Evolutionary conservation across 177 flowering plant genomes (phyloP).

Genomic region (Telopea speciosissima): DNA sequence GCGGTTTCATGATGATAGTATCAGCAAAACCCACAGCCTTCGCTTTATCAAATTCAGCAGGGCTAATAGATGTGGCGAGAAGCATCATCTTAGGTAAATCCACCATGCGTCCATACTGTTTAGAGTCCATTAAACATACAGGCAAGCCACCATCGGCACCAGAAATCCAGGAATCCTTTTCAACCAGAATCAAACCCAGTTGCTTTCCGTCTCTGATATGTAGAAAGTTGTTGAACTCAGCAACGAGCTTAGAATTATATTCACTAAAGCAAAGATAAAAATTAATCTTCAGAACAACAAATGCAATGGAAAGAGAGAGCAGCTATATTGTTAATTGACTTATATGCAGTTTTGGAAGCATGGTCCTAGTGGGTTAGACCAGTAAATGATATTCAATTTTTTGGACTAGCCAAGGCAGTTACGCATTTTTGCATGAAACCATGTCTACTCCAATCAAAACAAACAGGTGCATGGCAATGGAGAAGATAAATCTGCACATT

Average conservation of each 20-base stretch:
- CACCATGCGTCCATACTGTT: conserved; percentile 26
- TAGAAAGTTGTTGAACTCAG: conserved; percentile 1
- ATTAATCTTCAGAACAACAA: not conserved
- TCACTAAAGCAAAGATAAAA: not conserved
- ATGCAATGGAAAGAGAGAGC: not conserved
- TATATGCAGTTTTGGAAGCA: not conserved
- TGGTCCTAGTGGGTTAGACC: not conserved
- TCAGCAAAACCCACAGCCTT: conserved; percentile 71
- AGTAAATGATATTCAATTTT: not conserved
- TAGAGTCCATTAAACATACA: conserved; percentile 27
- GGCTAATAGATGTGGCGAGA: conserved; percentile 58
- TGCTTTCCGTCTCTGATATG: conserved; percentile 32
- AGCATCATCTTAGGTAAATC: conserved; percentile 62
- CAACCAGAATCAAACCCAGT: conserved; percentile 69
- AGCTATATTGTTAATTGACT: too few species aligned
- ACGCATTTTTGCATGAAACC: not conserved
- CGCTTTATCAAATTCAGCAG: conserved; percentile 52
- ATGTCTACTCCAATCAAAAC: not conserved
- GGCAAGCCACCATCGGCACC: conserved; percentile 28
- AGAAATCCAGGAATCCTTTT: conserved; percentile 72
- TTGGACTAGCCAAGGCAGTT: not conserved
- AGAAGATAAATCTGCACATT: not conserved
- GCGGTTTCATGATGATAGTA: conserved; percentile 78
- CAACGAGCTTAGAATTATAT: not conserved
- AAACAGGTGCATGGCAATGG: not conserved